Base-by-base conservation (phyloP, 2,329 filamentous ascomycete genomes). In the Sphaerostilbella broomeana region DNA sequence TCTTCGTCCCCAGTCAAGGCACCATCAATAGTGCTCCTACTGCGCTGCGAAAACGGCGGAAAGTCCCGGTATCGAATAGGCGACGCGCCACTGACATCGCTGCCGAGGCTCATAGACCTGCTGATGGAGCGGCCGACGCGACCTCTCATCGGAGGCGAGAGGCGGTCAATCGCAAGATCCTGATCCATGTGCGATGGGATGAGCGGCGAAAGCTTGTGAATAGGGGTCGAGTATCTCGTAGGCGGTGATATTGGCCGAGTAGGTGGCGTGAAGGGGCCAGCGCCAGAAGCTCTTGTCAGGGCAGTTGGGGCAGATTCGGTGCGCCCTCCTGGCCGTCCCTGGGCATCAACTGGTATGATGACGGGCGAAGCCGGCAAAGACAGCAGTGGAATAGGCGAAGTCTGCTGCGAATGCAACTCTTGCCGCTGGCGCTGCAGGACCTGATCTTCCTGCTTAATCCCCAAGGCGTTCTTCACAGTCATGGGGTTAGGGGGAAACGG, bases 161-260 rank as follows among this genome's bases (percentile, higher is more conserved):
- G 49, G 4, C 62, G 54, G 34, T 65, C 60, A 1, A 64, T 53
- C 15, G 60, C 59, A 1, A 64, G 53, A 13, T 64, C 62, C 28
- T 64, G 62, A 5, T 65, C 62, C 8, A 64, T 51, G 21, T 58
- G 58, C 4, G 61, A 54, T 1, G 54, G 59, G 4, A 65, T 48
- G 6, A 64, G 46, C 1, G 61, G 59, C 0, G 60, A 61, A 0
- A 57, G 53, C 0, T 54, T 52, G 4, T 46, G 47, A 30, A 57
- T 48, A 8, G 59, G 51, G 4, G 51, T 56, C n/a, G 59, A 57
- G 15, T 51, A 50, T 3, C 48, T 51, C 2, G 53, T 54, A 1
- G 55, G 53, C 1, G 59, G 56, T 11, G 57, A 60, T 5, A 52
- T 40, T 3, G 48, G 50, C 5, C 48, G 50, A 0, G 56, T 52